These are phyloP conservation scores for Exsudoporus frostii DNA, from an alignment of 768 basidiomycete genomes.

Conservation along the genomic window DNA sequence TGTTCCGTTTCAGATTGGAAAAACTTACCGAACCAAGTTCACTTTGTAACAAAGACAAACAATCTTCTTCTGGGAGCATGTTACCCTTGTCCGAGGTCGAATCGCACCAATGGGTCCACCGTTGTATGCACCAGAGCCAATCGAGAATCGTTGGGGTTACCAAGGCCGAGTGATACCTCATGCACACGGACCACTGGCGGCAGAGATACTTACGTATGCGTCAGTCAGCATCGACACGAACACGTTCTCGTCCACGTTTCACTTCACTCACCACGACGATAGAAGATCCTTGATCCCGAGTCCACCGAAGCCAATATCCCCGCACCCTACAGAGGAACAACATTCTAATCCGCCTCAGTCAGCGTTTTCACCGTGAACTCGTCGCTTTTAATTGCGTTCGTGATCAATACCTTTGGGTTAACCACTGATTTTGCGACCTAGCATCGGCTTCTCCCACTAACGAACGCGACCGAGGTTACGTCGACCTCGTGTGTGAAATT, in stretches of 20 bases:
- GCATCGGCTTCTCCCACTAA: background rate
- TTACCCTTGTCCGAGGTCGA: too few relatives aligned
- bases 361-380: background rate
- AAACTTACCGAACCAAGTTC: too few relatives aligned
- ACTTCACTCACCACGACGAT: conserved; percentile 3
- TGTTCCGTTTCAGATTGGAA: background rate
- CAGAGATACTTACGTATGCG: background rate
- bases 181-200: conserved; percentile 7
- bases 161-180: too few relatives aligned
- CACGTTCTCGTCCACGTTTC: background rate
- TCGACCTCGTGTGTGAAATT: background rate
- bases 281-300: background rate
- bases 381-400: too few relatives aligned
- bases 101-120: conserved; percentile 1
- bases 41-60: conserved; percentile 3
- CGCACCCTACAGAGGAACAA: background rate
- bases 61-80: too few relatives aligned
- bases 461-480: background rate
- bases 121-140: background rate
- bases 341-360: too few relatives aligned
- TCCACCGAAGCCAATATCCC: background rate
- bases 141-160: background rate
- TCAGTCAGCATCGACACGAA: background rate
- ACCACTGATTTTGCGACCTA: background rate
- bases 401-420: too few relatives aligned